Evolutionary conservation across 2,329 filamentous ascomycete genomes (phyloP).

Genomic region (Claviceps digitariae): DNA sequence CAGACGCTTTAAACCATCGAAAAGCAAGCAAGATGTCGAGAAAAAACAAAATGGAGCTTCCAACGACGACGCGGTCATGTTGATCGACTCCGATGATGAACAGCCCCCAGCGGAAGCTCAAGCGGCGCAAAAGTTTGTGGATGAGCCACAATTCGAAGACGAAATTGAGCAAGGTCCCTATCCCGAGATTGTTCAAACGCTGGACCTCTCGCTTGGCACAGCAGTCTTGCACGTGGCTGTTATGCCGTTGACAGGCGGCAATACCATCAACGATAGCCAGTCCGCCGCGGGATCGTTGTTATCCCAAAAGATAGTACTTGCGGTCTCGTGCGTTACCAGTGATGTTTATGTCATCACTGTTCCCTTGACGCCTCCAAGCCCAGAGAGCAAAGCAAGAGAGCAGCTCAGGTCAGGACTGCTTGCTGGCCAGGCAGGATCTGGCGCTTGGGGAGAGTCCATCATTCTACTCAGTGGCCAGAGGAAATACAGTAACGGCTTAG

Average conservation of each 20-base stretch:
- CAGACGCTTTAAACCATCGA: constrained; percentile 37
- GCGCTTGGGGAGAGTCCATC: constrained; percentile 50
- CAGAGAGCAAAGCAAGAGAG: constrained; percentile 41
- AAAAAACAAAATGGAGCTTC: constrained; percentile 38
- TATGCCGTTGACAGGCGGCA: constrained; percentile 30
- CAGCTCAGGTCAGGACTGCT: constrained; percentile 38
- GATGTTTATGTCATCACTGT: constrained; percentile 44
- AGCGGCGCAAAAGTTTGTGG: constrained; percentile 24
- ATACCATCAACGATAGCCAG: constrained; percentile 32
- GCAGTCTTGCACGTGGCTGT: constrained; percentile 43
- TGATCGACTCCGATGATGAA: constrained; percentile 51
- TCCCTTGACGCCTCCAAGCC: constrained; percentile 47
- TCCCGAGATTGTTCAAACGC: constrained; percentile 42
- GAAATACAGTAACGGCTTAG: constrained; percentile 39
- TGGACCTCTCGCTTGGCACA: constrained; percentile 46
- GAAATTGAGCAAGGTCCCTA: constrained; percentile 34
- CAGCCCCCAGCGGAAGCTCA: constrained; percentile 24
- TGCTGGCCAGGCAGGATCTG: constrained; percentile 41
- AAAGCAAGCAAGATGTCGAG: constrained; percentile 19
- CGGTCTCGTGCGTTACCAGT: constrained; percentile 43
- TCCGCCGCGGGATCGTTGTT: constrained; percentile 34
- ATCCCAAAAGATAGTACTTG: constrained; percentile 46
- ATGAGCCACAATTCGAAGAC: constrained; percentile 47
- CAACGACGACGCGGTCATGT: constrained; percentile 43
- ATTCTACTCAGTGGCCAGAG: constrained; percentile 39